phyloP scores from a whole-genome alignment of 495 filamentous ascomycete genomes.

The Baudoinia panamericana region DNA sequence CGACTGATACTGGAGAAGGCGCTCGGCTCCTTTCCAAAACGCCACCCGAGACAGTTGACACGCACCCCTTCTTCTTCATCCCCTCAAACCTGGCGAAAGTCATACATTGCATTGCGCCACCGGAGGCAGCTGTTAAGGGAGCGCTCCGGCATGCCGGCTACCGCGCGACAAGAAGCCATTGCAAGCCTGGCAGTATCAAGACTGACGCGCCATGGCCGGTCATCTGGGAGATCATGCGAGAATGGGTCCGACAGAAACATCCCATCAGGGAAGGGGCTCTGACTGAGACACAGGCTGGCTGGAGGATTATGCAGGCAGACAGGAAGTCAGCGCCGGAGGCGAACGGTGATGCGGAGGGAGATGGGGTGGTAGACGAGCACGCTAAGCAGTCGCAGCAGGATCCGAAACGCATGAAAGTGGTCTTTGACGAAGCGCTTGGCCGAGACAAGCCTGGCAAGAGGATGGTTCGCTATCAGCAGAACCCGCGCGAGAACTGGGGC shows the following conservation, averaged over 20 bases:
- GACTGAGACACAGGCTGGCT: constrained; percentile 55
- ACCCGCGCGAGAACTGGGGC: constrained; percentile 86
- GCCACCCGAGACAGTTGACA: constrained; percentile 43
- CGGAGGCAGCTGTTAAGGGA: constrained; percentile 58
- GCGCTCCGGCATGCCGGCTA: constrained; percentile 73
- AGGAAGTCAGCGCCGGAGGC: constrained; percentile 29
- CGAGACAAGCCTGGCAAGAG: constrained; percentile 48
- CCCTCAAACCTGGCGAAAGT: constrained; percentile 56
- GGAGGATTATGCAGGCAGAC: constrained; percentile 41
- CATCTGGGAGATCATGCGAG: constrained; percentile 86
- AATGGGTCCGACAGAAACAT: constrained; percentile 68
- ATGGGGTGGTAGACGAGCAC: constrained; percentile 8
- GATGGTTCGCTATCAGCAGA: constrained; percentile 71
- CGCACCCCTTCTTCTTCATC: constrained; percentile 77
- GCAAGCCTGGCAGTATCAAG: constrained; percentile 74
- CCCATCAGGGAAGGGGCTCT: constrained; percentile 59
- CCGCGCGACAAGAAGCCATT: constrained; percentile 66
- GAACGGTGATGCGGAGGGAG: constrained; percentile 11
- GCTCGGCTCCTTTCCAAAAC: constrained; percentile 21
- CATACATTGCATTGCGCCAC: constrained; percentile 62
- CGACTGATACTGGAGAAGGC: constrained; percentile 11
- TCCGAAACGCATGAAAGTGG: constrained; percentile 44
- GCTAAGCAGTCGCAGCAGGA: constrained; percentile 10
- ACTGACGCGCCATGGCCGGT: constrained; percentile 81
- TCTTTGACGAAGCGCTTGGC: constrained; percentile 73